Conservation (phyloP, 495 filamentous ascomycete genomes). For the Talaromyces ruber region DNA sequence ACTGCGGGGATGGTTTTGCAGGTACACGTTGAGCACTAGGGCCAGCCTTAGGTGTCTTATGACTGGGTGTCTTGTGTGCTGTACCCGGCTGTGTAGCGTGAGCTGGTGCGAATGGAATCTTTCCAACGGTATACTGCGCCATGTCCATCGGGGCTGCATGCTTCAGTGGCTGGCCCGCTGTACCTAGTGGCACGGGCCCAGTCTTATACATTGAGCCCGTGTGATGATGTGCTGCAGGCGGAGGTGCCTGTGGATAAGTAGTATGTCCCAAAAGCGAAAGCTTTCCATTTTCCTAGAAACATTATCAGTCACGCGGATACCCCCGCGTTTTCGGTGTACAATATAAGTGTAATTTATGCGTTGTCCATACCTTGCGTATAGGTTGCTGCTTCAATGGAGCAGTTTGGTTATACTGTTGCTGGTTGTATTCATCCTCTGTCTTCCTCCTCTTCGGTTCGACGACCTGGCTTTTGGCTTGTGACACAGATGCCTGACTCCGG, state of each 20-base stretch:
- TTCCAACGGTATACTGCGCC: slow-evolving; percentile 74
- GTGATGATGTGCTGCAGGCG: slow-evolving; percentile 39
- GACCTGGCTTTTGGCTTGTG: slow-evolving; percentile 34
- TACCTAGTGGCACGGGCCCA: slow-evolving; percentile 12
- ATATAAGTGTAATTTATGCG: background rate
- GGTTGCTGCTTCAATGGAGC: slow-evolving; percentile 52
- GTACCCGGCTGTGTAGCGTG: slow-evolving; percentile 25
- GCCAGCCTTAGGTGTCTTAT: slow-evolving; percentile 31
- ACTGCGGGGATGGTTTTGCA: slow-evolving; percentile 65
- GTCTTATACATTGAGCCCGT: slow-evolving; percentile 29
- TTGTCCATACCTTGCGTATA: slow-evolving; percentile 60
- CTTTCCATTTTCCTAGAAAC: slow-evolving; percentile 44
- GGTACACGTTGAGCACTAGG: slow-evolving; percentile 33
- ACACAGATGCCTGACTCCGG: slow-evolving; percentile 32
- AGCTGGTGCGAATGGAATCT: slow-evolving; percentile 76
- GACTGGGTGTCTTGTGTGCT: slow-evolving; percentile 50
- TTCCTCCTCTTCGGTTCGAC: slow-evolving; percentile 48
- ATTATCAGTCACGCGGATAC: slow-evolving; percentile 14
- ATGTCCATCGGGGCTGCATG: slow-evolving; percentile 63
- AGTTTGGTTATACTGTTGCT: slow-evolving; percentile 27
- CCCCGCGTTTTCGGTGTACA: slow-evolving; percentile 6
- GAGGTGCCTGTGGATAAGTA: slow-evolving; percentile 49
- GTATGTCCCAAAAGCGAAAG: slow-evolving; percentile 57
- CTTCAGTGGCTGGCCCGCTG: slow-evolving; percentile 40
- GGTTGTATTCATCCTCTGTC: slow-evolving; percentile 49